Conservation (phyloP, 2,329 filamentous ascomycete species). For the Cercospora citrullina region DNA sequence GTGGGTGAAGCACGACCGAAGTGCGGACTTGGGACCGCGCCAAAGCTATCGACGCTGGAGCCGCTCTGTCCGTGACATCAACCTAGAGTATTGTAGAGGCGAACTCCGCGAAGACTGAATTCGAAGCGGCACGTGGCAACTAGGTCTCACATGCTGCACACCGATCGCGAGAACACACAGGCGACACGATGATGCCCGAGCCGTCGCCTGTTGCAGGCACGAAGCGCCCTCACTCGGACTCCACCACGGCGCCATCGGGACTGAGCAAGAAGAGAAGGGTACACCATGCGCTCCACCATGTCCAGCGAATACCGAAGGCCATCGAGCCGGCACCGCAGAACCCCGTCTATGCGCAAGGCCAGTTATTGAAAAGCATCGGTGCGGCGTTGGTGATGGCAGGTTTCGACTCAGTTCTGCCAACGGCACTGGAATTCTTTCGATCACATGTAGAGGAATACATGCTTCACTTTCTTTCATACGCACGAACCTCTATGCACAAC, state of each 20-base stretch:
- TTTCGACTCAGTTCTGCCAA: conserved; percentile 56
- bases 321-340: conserved; percentile 47
- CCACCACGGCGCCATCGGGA: conserved; percentile 9
- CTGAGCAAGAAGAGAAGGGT: conserved; percentile 27
- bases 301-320: conserved; percentile 32
- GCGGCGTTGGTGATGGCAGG: conserved; percentile 54
- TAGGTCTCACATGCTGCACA: background rate
- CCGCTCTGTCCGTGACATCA: conserved; percentile 1
- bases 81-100: background rate
- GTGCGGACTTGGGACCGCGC: conserved; percentile 1
- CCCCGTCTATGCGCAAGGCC: conserved; percentile 54
- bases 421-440: conserved; percentile 58
- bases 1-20: background rate
- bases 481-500: conserved; percentile 59
- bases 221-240: conserved; percentile 22
- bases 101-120: background rate
- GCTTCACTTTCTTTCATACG: conserved; percentile 55
- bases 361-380: conserved; percentile 58
- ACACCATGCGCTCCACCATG: conserved; percentile 30
- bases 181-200: conserved; percentile 21
- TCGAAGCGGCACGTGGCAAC: background rate
- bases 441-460: conserved; percentile 60
- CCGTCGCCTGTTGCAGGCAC: conserved; percentile 16
- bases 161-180: background rate
- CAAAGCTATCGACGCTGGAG: background rate